These are phyloP conservation scores for Chondrostereum purpureum DNA, from an alignment of 1,284 basidiomycete genomes.

Conservation along the genomic window DNA sequence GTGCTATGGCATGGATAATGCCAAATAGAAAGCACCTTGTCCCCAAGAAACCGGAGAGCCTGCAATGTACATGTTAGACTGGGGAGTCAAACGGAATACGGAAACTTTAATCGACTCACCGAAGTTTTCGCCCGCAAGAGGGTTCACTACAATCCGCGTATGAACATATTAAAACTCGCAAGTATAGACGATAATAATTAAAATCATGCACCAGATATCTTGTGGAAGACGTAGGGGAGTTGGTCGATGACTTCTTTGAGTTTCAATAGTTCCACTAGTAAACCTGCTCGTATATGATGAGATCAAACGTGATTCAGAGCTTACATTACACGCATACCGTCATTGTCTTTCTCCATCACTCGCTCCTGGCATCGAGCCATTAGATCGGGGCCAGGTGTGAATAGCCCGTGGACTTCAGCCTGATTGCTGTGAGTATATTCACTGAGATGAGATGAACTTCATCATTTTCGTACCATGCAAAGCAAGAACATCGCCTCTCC, in stretches of 20 bases:
- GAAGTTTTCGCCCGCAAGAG: conserved; percentile 8
- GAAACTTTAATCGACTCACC: not conserved
- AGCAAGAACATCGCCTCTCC: conserved; percentile 12
- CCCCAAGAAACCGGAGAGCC: conserved; percentile 8
- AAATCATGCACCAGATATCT: conserved; percentile 6
- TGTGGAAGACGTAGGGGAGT: conserved; percentile 12
- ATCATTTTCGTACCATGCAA: conserved; percentile 12
- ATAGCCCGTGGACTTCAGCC: conserved; percentile 11
- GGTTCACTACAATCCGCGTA: conserved; percentile 11
- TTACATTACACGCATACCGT: not conserved
- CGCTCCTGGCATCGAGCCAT: conserved; percentile 12
- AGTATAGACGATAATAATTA: no score
- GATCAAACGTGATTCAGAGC: not conserved
- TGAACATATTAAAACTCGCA: no score
- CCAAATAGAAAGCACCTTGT: not conserved
- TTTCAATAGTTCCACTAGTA: conserved; percentile 9
- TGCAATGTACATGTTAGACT: not conserved
- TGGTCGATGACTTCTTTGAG: conserved; percentile 12
- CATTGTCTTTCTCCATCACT: conserved; percentile 11
- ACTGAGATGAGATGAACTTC: not conserved
- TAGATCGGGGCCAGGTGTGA: conserved; percentile 11
- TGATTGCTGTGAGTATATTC: not conserved
- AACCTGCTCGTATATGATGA: conserved; percentile 1
- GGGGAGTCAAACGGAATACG: not conserved
- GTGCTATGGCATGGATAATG: no score